phyloP scores from a whole-genome alignment of 768 basidiomycete species.

The Leccinellum rugosiceps region DNA sequence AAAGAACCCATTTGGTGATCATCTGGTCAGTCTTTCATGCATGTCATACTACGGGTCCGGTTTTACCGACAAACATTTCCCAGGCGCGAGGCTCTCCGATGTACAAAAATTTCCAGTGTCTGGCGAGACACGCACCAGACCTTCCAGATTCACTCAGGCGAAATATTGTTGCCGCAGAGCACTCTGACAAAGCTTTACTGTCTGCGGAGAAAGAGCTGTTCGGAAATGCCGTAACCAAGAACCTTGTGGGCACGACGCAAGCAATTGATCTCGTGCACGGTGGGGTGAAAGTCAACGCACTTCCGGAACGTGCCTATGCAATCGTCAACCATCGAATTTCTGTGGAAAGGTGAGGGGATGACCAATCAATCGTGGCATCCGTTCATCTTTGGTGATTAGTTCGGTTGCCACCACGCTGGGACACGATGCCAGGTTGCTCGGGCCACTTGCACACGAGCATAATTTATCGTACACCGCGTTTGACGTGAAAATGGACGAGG shows the following conservation, averaged over 20 bases:
- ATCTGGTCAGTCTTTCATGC: conserved; percentile 41
- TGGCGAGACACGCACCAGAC: conserved; percentile 56
- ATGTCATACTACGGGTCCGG: background rate
- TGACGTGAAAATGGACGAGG: conserved; percentile 37
- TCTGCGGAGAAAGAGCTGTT: conserved; percentile 48
- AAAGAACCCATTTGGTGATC: conserved; percentile 51
- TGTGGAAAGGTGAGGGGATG: conserved; percentile 45
- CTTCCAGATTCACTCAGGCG: conserved; percentile 48
- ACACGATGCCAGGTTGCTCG: conserved; percentile 43
- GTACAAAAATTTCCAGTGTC: conserved; percentile 62
- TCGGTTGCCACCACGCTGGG: conserved; percentile 42
- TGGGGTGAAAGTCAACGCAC: conserved; percentile 72
- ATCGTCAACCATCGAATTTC: conserved; percentile 73
- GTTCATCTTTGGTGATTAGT: conserved; percentile 8
- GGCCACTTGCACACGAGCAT: conserved; percentile 45
- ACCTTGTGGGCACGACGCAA: conserved; percentile 66
- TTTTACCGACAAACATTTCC: background rate
- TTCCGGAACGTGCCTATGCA: conserved; percentile 71
- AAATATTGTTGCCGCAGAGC: conserved; percentile 44
- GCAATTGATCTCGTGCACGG: conserved; percentile 71
- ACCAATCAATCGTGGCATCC: background rate
- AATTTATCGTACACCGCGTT: conserved; percentile 63
- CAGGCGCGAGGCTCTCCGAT: conserved; percentile 56
- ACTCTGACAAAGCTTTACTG: conserved; percentile 49
- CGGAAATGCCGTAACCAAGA: conserved; percentile 39